Evolutionary conservation across 2,329 filamentous ascomycete species (phyloP).

Genomic region (Teratosphaeria epicoccoides): DNA sequence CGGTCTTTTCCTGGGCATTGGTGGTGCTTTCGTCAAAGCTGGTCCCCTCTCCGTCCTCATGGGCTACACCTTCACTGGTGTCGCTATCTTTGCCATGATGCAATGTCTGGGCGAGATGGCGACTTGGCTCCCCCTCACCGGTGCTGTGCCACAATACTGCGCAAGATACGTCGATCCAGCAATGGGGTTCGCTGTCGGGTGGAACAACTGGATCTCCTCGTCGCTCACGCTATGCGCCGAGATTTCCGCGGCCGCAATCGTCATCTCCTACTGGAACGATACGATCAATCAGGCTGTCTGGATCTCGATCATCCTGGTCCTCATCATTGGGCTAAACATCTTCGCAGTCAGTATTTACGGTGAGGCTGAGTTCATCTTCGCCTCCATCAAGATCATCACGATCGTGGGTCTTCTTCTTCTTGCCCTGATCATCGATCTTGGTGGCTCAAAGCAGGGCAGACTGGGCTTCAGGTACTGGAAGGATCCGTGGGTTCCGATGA

Average conservation of each 20-base stretch:
- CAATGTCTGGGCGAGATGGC: slow-evolving; percentile 46
- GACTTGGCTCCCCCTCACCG: slow-evolving; percentile 40
- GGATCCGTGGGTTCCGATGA: slow-evolving; percentile 31
- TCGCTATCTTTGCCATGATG: slow-evolving; percentile 37
- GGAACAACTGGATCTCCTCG: not conserved
- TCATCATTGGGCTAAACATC: slow-evolving; percentile 11
- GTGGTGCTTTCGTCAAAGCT: slow-evolving; percentile 3
- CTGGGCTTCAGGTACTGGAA: slow-evolving; percentile 37
- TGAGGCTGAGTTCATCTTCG: slow-evolving; percentile 33
- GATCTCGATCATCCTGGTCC: slow-evolving; percentile 13
- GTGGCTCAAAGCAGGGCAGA: slow-evolving; percentile 30
- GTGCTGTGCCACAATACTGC: slow-evolving; percentile 46
- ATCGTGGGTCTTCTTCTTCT: slow-evolving; percentile 27
- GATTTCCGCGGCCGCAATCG: slow-evolving; percentile 3
- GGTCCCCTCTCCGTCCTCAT: slow-evolving; percentile 41
- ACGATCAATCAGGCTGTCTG: slow-evolving; percentile 6
- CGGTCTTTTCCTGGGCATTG: not conserved
- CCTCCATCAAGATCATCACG: slow-evolving; percentile 31
- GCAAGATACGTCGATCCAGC: slow-evolving; percentile 47
- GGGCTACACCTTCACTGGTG: slow-evolving; percentile 32
- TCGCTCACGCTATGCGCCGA: not conserved
- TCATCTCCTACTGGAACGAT: slow-evolving; percentile 16
- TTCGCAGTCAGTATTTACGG: slow-evolving; percentile 4
- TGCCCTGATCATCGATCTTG: slow-evolving; percentile 10
- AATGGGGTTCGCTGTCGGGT: slow-evolving; percentile 36